Base-by-base conservation (phyloP, 2,329 filamentous ascomycete genomes). In the Macrophomina pseudophaseolina region DNA sequence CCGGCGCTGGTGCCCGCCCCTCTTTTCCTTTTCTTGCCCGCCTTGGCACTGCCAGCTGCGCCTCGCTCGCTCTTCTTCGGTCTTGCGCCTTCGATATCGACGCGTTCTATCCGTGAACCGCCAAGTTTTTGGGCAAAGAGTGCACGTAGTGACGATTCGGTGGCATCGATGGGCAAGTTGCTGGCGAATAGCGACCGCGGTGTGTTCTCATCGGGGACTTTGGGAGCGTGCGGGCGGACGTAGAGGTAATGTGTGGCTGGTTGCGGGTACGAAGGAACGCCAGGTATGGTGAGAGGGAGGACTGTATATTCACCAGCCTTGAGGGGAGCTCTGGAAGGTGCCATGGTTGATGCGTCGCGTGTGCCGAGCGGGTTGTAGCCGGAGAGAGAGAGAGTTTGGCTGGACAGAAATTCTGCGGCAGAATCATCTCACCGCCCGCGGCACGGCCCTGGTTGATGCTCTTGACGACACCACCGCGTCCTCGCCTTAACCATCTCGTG, bases 121-220 rank as follows among this genome's bases (percentile, higher is more conserved):
- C 92, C 91, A 0, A 97, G 85, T 16, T 96, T 86, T 0, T 85
- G 83, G 0, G 87, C 81, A 71, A 98, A 96, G 0, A 98, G 81
- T 49, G 88, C 84, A 52, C 92, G 89, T 49, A 98, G 84, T 72
- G 94, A 91, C 1, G 83, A 78, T 66, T 92, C 89, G 4, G 92
- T 96, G 67, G 92, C 90, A 75, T 97, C 94, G 69, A 90, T 84
- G 6, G 95, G 95, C 0, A 96, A 81, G 74, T 99, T 98, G 70
- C 94, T 91, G n/a, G 97, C 76, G 79, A 97, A 99, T 18, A 99
- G 85, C 68, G 91, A 93, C 72, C 94, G 89, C 30, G 40, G 82
- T 72, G 94, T 91, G 77, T 91, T 86, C 65, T 86, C 83, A 7
- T 90, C 91, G 14, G 91, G 88, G 11, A 73, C 74, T 30, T 75